A percentile compares a stretch with the other conserved stretches of the same genome.
Evolutionary conservation across 2,329 filamentous ascomycete species (phyloP).

Genomic region (Beauveria sp.): DNA sequence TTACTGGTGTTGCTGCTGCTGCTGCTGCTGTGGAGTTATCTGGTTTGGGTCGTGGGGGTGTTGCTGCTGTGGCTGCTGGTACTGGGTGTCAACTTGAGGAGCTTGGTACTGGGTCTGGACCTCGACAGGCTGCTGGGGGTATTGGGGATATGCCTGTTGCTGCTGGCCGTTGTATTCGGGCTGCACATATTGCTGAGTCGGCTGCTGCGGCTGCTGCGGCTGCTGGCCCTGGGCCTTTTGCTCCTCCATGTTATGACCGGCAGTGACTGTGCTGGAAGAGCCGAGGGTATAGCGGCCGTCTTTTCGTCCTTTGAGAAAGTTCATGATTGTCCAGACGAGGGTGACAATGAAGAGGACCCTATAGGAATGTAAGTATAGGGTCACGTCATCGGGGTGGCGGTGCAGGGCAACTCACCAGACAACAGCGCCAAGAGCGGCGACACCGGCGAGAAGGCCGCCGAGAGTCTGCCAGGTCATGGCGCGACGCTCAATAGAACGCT

Average conservation of each 20-base stretch:
- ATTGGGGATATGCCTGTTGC: conserved; percentile 1
- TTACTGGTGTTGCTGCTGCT: background rate
- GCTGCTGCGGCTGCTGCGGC: conserved; percentile 13
- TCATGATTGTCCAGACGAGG: conserved; percentile 28
- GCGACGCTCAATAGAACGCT: conserved; percentile 7
- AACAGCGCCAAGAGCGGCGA: conserved; percentile 37
- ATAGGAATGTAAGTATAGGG: background rate
- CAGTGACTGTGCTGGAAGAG: conserved; percentile 10
- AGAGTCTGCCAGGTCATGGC: background rate
- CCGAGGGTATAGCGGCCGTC: conserved; percentile 24
- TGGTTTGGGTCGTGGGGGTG: conserved; percentile 2
- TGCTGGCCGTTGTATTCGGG: conserved; percentile 18
- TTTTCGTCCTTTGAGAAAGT: conserved; percentile 30
- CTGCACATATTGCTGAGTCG: conserved; percentile 13
- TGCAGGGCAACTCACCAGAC: conserved; percentile 26
- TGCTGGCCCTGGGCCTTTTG: conserved; percentile 17
- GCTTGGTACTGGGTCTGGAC: background rate
- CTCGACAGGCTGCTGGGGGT: conserved; percentile 11
- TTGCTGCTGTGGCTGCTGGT: conserved; percentile 4
- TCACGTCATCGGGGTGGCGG: too few species aligned
- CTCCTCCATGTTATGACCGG: conserved; percentile 27
- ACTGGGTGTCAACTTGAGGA: background rate
- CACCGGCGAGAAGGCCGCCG: conserved; percentile 23
- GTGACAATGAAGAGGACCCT: conserved; percentile 32
- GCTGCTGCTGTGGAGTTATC: conserved; percentile 17